These are phyloP conservation scores for Zygoascus tannicola DNA, from an alignment of 805 yeast genomes.

Conservation along the genomic window DNA sequence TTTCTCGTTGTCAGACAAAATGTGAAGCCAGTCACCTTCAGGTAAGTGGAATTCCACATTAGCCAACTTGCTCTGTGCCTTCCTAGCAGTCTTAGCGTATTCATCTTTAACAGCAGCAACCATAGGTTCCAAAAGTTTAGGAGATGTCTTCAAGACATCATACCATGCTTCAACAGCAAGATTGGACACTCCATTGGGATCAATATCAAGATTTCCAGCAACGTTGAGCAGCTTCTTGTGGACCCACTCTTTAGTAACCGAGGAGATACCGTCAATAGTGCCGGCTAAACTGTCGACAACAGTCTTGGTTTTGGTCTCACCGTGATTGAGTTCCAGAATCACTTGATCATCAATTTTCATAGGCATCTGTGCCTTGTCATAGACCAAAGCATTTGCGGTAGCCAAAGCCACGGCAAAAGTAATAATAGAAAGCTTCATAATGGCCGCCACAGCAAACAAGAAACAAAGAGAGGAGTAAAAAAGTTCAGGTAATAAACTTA, in stretches of 20 bases:
- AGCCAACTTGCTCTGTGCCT: neutral
- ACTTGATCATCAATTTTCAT: neutral
- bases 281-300: neutral
- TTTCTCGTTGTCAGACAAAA: slow-evolving; percentile 45
- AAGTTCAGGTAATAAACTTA: neutral
- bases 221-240: slow-evolving; percentile 9
- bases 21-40: slow-evolving; percentile 17
- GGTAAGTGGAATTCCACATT: neutral
- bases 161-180: slow-evolving; percentile 25
- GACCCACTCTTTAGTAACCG: neutral
- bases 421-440: neutral
- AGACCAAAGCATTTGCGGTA: neutral
- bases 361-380: neutral
- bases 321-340: neutral
- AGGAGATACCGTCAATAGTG: neutral
- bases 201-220: slow-evolving; percentile 12
- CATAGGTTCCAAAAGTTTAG: slow-evolving; percentile 22
- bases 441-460: neutral
- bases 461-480: neutral
- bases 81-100: neutral
- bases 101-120: slow-evolving; percentile 8
- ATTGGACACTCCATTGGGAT: slow-evolving; percentile 21
- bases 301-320: neutral
- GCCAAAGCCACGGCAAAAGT: neutral
- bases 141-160: slow-evolving; percentile 22